Evolutionary conservation across 805 yeast genomes (phyloP).

Genomic region (Starmerella davenportii): DNA sequence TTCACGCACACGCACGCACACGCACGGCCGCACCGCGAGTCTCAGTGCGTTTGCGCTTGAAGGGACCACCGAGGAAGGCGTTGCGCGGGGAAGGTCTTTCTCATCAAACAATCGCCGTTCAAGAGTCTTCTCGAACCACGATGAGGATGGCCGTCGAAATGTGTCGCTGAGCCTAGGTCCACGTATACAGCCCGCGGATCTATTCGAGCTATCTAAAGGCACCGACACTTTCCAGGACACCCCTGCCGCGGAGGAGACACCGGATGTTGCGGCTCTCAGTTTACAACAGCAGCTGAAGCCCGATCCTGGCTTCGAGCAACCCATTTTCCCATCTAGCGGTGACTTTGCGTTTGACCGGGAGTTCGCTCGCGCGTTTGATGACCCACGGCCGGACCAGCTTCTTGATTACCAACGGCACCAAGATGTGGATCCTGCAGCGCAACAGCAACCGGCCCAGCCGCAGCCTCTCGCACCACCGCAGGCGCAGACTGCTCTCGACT

Average conservation of each 20-base stretch:
- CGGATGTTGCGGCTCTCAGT: not conserved
- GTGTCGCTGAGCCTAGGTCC: not conserved
- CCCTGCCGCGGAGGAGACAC: not conserved
- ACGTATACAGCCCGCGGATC: not conserved
- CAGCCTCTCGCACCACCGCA: not conserved
- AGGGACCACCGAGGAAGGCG: not conserved
- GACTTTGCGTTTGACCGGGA: not conserved
- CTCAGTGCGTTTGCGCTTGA: not conserved
- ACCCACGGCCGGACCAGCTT: constrained; percentile 6
- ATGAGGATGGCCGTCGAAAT: not conserved
- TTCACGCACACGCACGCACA: constrained; percentile 26
- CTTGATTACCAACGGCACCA: not conserved
- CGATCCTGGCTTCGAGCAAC: not conserved
- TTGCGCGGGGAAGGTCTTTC: not conserved
- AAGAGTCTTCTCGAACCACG: not conserved
- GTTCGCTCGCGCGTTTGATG: not conserved
- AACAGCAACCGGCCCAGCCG: not conserved
- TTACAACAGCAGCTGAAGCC: not conserved
- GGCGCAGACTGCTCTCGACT: not conserved
- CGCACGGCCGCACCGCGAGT: constrained; percentile 50
- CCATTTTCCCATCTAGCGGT: not conserved
- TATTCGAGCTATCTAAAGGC: not conserved
- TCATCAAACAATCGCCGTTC: not conserved
- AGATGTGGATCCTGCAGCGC: not conserved
- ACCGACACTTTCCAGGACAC: not conserved